phyloP scores from a whole-genome alignment of 1,139 yeast species.

The Pichia sp. region DNA sequence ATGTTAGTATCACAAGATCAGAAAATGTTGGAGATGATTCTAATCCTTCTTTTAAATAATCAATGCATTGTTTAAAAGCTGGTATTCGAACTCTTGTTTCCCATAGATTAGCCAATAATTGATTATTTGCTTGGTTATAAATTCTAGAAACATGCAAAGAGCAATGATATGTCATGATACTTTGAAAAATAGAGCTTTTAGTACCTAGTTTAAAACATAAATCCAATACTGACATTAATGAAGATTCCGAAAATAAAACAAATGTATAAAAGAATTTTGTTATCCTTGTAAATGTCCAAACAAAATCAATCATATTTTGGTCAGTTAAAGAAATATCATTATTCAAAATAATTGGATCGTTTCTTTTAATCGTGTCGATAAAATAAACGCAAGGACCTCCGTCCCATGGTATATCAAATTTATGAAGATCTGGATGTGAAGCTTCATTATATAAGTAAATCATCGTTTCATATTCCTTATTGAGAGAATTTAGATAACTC shows the following conservation, averaged over 20 bases:
- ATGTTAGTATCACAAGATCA: conserved; percentile 15
- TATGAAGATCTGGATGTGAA: conserved; percentile 5
- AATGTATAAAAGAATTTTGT: conserved; percentile 16
- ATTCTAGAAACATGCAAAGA: conserved; percentile 14
- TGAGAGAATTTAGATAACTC: background rate
- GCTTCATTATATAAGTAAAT: background rate
- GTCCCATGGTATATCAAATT: conserved; percentile 13
- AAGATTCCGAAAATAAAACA: conserved; percentile 13
- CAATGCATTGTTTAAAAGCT: conserved; percentile 16
- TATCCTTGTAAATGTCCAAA: conserved; percentile 16
- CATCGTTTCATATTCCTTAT: conserved; percentile 1
- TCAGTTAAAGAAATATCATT: conserved; percentile 4
- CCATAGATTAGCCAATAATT: conserved; percentile 11
- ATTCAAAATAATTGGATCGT: conserved; percentile 13
- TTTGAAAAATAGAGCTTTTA: conserved; percentile 15
- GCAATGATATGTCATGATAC: conserved; percentile 18
- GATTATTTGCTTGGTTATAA: conserved; percentile 7
- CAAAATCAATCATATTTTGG: conserved; percentile 14
- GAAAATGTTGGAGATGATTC: conserved; percentile 10
- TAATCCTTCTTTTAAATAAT: conserved; percentile 11
- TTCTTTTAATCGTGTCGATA: conserved; percentile 5
- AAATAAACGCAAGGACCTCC: conserved; percentile 12
- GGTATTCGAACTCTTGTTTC: conserved; percentile 14
- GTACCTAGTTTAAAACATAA: conserved; percentile 13
- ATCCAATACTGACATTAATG: conserved; percentile 4